Base-by-base conservation (phyloP, 2,329 filamentous ascomycete species). In the Teratosphaeria zuluensis region DNA sequence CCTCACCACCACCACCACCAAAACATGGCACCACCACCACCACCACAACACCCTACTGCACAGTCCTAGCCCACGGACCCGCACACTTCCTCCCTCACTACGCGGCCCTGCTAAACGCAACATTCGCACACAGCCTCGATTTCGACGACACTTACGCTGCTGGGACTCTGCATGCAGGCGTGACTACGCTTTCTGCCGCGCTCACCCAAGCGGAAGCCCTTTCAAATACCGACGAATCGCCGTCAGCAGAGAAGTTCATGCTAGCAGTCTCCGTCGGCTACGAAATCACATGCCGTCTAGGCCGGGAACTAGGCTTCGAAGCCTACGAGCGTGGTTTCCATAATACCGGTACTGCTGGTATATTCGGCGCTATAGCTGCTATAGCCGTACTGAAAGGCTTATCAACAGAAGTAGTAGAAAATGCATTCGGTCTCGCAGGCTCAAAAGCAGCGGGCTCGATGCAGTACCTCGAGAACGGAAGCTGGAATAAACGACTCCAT, bases 131-230 rank as follows among this genome's bases (percentile, higher is more conserved):
- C 64, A 74, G 72, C 3, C 67, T 76, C 55, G 76, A 78, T 62
- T 77, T 77, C 62, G 76, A 78, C 63, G 76, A 78, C 62, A 78
- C 76, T 2, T 74, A 76, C 58, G 74, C 74, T 2, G 63, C 68
- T 2, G 74, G 73, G 1, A 73, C 74, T 16, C 64, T 77, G 16
- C 76, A 78, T 61, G 70, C 74, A 0, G 76, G 76, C 31, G 71
- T 74, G 0, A 74, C 74, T 0, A 67, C 74, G 16, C 74, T 75
- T 7, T 70, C 73, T 0, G 74, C 72, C 2, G 72, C 72, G 7
- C 63, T 74, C 51, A 66, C 71, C 11, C 66, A 70, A 58, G 68
- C 69, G 1, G 72, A 74, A 57, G 21, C 6, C 11, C 35, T 42
- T 12, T 4, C 24, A 4, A 14, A 3, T 21, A 32, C 9, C 54